Conservation (phyloP, 2,329 filamentous ascomycete species). For the Penicillium sp. region DNA sequence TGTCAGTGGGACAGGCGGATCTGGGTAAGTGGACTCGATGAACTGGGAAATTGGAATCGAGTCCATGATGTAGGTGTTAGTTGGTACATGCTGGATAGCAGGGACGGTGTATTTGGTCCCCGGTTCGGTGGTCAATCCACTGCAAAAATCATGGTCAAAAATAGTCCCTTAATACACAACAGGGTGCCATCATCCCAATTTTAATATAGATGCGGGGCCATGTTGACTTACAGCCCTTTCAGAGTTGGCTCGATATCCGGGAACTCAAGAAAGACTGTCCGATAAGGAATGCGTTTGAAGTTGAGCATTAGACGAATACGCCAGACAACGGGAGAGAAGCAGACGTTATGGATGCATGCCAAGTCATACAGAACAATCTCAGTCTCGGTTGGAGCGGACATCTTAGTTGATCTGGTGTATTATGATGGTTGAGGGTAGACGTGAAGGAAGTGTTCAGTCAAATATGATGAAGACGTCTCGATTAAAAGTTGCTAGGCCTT, state of each 20-base stretch:
- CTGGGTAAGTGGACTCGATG: conserved; percentile 46
- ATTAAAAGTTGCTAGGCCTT: neutral
- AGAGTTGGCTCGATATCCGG: conserved; percentile 49
- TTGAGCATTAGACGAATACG: conserved; percentile 51
- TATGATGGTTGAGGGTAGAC: too few species aligned
- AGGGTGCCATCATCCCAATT: too few species aligned
- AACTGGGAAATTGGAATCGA: conserved; percentile 46
- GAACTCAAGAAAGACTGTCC: conserved; percentile 49
- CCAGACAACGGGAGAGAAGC: conserved; percentile 50
- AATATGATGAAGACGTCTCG: too few species aligned
- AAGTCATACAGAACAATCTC: conserved; percentile 49
- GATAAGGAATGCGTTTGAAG: conserved; percentile 49
- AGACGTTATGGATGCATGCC: conserved; percentile 44
- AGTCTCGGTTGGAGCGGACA: conserved; percentile 25
- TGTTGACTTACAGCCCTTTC: conserved; percentile 41
- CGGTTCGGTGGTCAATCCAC: conserved; percentile 25
- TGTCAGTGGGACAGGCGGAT: conserved; percentile 37
- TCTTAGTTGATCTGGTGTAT: too few species aligned
- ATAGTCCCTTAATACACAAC: too few species aligned
- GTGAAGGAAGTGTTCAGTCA: too few species aligned
- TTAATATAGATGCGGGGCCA: neutral
- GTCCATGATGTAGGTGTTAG: conserved; percentile 47
- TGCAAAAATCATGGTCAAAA: conserved; percentile 4
- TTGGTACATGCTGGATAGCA: conserved; percentile 47
- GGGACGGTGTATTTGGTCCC: conserved; percentile 47